phyloP scores from a whole-genome alignment of 2,329 filamentous ascomycete genomes.

The Cercospora sp. region DNA sequence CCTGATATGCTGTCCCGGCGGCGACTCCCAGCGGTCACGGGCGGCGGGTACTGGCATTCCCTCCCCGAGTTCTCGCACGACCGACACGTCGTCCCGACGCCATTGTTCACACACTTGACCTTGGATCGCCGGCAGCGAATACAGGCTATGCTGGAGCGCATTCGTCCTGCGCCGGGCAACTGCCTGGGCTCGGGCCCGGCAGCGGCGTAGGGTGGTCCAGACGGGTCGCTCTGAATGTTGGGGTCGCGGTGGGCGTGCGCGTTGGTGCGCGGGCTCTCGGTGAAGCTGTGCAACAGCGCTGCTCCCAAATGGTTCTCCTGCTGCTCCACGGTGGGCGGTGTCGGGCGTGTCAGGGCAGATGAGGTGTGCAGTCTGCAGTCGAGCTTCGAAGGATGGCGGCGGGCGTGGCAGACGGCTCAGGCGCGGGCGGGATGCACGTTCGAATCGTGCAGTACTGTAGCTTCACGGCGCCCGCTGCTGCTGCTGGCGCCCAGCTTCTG shows the following conservation, averaged over 20 bases:
- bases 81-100: slow-evolving; percentile 69
- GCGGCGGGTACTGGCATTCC: slow-evolving; percentile 70
- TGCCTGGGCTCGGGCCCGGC: slow-evolving; percentile 35
- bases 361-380: background rate
- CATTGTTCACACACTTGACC: slow-evolving; percentile 82
- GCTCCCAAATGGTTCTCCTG: slow-evolving; percentile 26
- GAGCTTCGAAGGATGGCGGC: background rate
- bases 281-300: slow-evolving; percentile 26
- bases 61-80: slow-evolving; percentile 70
- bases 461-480: background rate
- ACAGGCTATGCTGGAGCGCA: slow-evolving; percentile 80
- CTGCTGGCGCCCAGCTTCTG: background rate
- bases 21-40: slow-evolving; percentile 41
- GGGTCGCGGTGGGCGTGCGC: slow-evolving; percentile 13
- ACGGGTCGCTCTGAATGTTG: slow-evolving; percentile 14
- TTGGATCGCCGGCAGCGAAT: slow-evolving; percentile 74
- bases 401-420: background rate
- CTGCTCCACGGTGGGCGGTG: slow-evolving; percentile 27
- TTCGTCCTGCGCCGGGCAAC: slow-evolving; percentile 42
- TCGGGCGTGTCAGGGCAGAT: background rate
- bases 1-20: slow-evolving; percentile 32
- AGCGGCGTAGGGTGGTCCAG: slow-evolving; percentile 23
- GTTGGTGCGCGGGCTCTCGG: slow-evolving; percentile 17
- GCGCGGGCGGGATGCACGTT: background rate
- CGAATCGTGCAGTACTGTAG: background rate